These are phyloP conservation scores for Corchorus olitorius DNA, from an alignment of 345 rosid species.

Conservation along the genomic window DNA sequence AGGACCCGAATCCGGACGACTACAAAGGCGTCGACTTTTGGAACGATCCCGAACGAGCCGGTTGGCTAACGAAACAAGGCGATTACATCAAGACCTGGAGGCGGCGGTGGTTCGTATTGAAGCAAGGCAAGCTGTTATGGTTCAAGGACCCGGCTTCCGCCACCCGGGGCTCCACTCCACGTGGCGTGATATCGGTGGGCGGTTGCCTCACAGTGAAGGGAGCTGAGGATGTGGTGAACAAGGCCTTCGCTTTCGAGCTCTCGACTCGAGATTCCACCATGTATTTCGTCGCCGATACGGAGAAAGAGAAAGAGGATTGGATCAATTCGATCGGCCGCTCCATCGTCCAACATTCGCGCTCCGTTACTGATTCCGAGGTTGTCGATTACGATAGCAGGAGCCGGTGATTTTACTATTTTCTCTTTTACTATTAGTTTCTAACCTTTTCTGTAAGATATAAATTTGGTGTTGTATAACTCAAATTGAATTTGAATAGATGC, in stretches of 20 bases:
- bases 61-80: conserved; percentile 82
- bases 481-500: background rate
- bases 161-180: conserved; percentile 59
- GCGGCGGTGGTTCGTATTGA: conserved; percentile 82
- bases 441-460: background rate
- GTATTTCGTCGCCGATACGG: conserved; percentile 79
- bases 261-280: conserved; percentile 59
- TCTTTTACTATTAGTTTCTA: background rate
- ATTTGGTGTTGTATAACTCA: background rate
- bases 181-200: conserved; percentile 68
- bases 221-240: conserved; percentile 77
- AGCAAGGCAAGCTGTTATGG: conserved; percentile 84
- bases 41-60: conserved; percentile 71
- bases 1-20: conserved; percentile 67
- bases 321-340: conserved; percentile 86
- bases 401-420: conserved; percentile 16
- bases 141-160: conserved; percentile 59
- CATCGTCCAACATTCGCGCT: conserved; percentile 77
- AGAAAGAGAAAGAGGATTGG: conserved; percentile 90
- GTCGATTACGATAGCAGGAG: conserved; percentile 55
- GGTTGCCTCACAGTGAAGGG: conserved; percentile 82
- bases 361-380: conserved; percentile 82
- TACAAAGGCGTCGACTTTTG: conserved; percentile 71
- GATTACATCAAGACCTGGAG: conserved; percentile 91
- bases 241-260: conserved; percentile 74